phyloP scores from a whole-genome alignment of 345 rosid genomes.

The Eutrema heterophyllum region DNA sequence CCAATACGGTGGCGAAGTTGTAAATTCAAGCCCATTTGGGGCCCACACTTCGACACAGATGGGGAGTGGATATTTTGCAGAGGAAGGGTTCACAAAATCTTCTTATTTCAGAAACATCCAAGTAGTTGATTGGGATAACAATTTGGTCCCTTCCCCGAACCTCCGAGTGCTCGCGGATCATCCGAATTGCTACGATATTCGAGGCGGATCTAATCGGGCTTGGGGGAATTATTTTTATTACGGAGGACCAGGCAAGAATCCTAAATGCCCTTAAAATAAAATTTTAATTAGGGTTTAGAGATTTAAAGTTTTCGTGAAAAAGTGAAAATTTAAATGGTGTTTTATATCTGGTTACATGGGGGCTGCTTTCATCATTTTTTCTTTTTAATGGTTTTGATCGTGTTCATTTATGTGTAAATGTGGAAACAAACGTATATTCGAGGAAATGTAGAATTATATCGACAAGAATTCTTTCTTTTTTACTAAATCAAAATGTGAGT shows the following conservation, averaged over 20 bases:
- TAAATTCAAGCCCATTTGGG: constrained; percentile 69
- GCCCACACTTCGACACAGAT: constrained; percentile 84
- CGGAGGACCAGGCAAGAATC: constrained; percentile 95
- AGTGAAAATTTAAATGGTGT: neutral
- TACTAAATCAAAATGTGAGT: neutral
- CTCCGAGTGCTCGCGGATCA: constrained; percentile 78
- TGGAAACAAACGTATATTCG: constrained; percentile 4
- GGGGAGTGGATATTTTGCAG: constrained; percentile 97
- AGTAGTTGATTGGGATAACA: constrained; percentile 95
- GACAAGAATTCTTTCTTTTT: neutral
- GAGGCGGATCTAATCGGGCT: constrained; percentile 69
- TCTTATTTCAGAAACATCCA: constrained; percentile 92
- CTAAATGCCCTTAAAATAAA: constrained; percentile 53
- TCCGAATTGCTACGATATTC: constrained; percentile 86
- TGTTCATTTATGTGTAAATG: constrained; percentile 24
- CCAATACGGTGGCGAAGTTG: constrained; percentile 95
- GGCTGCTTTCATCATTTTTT: neutral
- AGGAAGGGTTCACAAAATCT: constrained; percentile 87
- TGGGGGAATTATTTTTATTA: constrained; percentile 97
- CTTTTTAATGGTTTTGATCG: neutral
- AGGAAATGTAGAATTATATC: constrained; percentile 1
- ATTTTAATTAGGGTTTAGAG: neutral
- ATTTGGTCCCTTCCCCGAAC: constrained; percentile 62
- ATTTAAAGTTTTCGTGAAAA: neutral
- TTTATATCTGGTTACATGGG: constrained; percentile 1